Evolutionary conservation across 2,329 filamentous ascomycete genomes (phyloP).

Genomic region (Emergomyces pasteurianus): DNA sequence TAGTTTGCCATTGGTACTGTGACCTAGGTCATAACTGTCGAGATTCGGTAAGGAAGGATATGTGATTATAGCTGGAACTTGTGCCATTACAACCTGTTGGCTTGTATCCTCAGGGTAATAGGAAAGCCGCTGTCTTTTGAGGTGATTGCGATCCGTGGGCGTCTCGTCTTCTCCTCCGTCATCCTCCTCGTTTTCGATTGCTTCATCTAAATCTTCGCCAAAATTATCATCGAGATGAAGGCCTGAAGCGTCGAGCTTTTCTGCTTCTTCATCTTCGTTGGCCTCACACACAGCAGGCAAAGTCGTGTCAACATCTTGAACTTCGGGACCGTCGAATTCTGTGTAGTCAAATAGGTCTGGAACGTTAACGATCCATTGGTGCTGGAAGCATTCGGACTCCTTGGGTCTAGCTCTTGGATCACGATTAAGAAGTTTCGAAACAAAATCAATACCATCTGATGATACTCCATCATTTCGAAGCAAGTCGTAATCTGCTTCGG

Average conservation of each 20-base stretch:
- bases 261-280: conserved; percentile 30
- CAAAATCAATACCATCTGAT: conserved; percentile 50
- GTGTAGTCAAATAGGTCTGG: conserved; percentile 49
- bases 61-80: conserved; percentile 19
- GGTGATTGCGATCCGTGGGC: conserved; percentile 1
- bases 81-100: conserved; percentile 3
- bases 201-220: conserved; percentile 16
- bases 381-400: conserved; percentile 55
- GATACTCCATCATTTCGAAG: conserved; percentile 51
- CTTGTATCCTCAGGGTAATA: background rate
- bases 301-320: conserved; percentile 44
- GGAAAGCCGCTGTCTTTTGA: conserved; percentile 10
- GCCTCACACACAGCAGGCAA: conserved; percentile 24
- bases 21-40: conserved; percentile 23
- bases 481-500: conserved; percentile 52
- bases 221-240: conserved; percentile 42
- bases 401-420: conserved; percentile 67
- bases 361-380: conserved; percentile 59
- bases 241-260: conserved; percentile 45
- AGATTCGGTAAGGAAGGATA: conserved; percentile 34
- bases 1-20: conserved; percentile 6
- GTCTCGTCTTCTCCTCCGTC: conserved; percentile 23
- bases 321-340: conserved; percentile 29
- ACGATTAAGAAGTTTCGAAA: conserved; percentile 68
- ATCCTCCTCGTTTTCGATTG: conserved; percentile 20